Conservation (phyloP, 1,139 yeast species). For the Sugiyamaella japonica region DNA sequence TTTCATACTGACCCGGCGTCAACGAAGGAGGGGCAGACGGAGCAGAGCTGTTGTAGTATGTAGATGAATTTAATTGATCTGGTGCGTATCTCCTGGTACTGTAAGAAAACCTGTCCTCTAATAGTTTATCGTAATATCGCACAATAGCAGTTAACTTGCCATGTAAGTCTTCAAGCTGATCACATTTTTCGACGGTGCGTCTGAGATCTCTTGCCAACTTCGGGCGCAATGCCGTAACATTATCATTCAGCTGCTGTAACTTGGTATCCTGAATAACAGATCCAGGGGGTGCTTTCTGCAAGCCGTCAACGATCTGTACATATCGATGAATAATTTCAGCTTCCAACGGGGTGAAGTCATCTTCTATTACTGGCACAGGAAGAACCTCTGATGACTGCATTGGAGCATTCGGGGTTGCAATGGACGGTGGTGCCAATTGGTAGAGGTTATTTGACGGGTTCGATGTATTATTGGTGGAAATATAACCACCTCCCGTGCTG, state of each 20-base stretch:
- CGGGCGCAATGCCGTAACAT: slow-evolving; percentile 68
- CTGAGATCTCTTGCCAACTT: slow-evolving; percentile 68
- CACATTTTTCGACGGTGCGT: slow-evolving; percentile 65
- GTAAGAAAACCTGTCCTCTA: slow-evolving; percentile 63
- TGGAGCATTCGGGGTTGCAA: slow-evolving; percentile 25
- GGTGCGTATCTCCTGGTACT: slow-evolving; percentile 33
- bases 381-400: slow-evolving; percentile 1
- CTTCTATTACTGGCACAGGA: slow-evolving; percentile 14
- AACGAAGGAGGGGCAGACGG: slow-evolving; percentile 12
- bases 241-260: slow-evolving; percentile 63
- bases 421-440: slow-evolving; percentile 23
- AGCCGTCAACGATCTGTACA: slow-evolving; percentile 61
- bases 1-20: slow-evolving; percentile 5
- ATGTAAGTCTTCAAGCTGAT: slow-evolving; percentile 71
- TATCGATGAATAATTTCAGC: slow-evolving; percentile 70
- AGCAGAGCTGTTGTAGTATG: not conserved
- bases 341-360: slow-evolving; percentile 56
- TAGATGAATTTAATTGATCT: not conserved
- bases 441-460: slow-evolving; percentile 13
- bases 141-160: slow-evolving; percentile 78
- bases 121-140: slow-evolving; percentile 71
- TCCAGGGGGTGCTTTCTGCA: slow-evolving; percentile 53
- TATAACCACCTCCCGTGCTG: not conserved
- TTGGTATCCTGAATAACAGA: slow-evolving; percentile 60
- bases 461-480: not conserved